Conservation (phyloP, 306 rosid species). For the Prunus campanulata region DNA sequence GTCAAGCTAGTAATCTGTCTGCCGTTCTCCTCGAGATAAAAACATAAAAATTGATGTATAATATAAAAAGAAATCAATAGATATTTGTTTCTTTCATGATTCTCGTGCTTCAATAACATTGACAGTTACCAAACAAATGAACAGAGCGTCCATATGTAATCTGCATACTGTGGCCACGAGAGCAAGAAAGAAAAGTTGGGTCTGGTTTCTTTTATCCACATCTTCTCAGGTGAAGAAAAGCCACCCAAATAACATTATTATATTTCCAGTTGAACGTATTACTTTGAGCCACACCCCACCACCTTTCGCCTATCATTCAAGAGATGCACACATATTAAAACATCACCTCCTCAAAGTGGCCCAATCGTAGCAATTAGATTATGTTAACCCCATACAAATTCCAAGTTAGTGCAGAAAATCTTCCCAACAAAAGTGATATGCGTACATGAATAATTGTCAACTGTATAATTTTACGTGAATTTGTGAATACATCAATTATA, state of each 20-base stretch:
- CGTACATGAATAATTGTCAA: too few species aligned
- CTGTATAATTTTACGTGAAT: too few species aligned
- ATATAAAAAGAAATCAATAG: too few species aligned
- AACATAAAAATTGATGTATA: neutral
- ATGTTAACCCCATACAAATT: neutral
- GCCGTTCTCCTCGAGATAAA: neutral
- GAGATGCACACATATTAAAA: neutral
- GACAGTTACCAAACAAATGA: slow-evolving; percentile 28
- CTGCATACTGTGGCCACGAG: neutral
- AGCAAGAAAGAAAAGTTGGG: neutral
- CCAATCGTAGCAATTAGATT: neutral
- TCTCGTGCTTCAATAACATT: neutral
- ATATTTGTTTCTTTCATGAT: neutral
- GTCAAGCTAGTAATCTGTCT: neutral
- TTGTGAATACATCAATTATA: neutral
- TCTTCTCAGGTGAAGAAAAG: slow-evolving; percentile 10
- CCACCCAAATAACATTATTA: neutral
- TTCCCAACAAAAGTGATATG: neutral
- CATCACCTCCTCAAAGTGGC: neutral
- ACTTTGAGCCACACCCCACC: neutral
- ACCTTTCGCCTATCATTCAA: neutral
- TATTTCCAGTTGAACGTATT: neutral
- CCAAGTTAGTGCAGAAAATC: neutral
- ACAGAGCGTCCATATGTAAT: slow-evolving; percentile 7
- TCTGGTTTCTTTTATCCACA: neutral